Evolutionary conservation across 2,329 filamentous ascomycete genomes (phyloP).

Genomic region (Pseudonectria foliicola): DNA sequence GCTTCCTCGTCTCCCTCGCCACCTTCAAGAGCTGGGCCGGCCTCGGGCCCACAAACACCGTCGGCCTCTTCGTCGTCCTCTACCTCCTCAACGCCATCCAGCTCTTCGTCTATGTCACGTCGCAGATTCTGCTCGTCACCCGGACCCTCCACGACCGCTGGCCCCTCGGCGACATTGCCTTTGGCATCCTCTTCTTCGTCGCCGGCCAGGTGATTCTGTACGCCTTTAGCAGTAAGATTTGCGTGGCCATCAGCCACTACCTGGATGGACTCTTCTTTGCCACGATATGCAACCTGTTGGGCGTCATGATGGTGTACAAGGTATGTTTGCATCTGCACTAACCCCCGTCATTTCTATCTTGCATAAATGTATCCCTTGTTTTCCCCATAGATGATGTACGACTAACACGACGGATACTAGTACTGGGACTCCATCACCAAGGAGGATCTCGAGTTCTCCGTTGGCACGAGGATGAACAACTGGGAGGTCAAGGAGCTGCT

Average conservation of each 20-base stretch:
- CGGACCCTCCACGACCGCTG: constrained; percentile 92
- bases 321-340: constrained; percentile 38
- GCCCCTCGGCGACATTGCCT: constrained; percentile 86
- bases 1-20: constrained; percentile 77
- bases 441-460: constrained; percentile 96
- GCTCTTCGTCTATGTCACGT: constrained; percentile 74
- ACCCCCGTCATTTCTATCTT: too few species aligned
- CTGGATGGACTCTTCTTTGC: constrained; percentile 91
- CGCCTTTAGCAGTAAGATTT: constrained; percentile 79
- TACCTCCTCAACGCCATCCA: constrained; percentile 88
- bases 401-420: constrained; percentile 27
- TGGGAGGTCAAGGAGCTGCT: constrained; percentile 96
- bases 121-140: constrained; percentile 82
- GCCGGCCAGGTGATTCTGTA: constrained; percentile 90
- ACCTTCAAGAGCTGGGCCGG: constrained; percentile 93
- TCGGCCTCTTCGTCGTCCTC: constrained; percentile 83
- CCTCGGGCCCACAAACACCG: constrained; percentile 73
- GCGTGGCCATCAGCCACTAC: constrained; percentile 79
- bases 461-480: constrained; percentile 89
- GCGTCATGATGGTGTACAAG: constrained; percentile 99
- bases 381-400: not conserved
- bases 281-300: constrained; percentile 85
- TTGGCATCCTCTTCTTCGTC: constrained; percentile 87
- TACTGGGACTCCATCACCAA: constrained; percentile 99
- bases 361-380: not conserved